Base-by-base conservation (phyloP, 768 basidiomycete species). In the Collybiopsis luxurians region DNA sequence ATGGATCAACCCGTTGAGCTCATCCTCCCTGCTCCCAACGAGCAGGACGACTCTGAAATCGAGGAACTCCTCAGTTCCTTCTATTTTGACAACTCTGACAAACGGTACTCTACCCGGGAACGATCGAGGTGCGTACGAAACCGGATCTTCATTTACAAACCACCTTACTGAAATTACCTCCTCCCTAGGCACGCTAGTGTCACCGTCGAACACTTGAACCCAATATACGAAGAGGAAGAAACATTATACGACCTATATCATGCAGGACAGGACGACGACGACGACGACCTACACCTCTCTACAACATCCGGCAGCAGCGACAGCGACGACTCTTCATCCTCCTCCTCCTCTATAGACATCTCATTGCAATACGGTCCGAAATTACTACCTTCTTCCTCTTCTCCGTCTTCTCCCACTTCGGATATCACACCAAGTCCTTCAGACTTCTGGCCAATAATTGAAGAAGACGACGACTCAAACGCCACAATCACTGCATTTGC, bases 1-100 rank as follows among this genome's bases (percentile, higher is more conserved):
- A 34, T 34, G 31, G 31, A 34, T 6, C 31, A 34, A 34, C 31
- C 31, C 5, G 6, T 13, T 34, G 31, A 34, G 31, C 31, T 34
- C 6, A 13, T 34, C 13, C 31, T 34, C 6, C 31, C 31, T 49
- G 12, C 36, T 26, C 3, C 17, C 19, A 34, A 24, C 12, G 53
- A 54, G n/a, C 40, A 54, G 4, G 53, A 54, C n/a, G 53, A 54
- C 24, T 2, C 40, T 28, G 39, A 54, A n/a, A 54, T 54, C 11
- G 40, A 54, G 27, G 53, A 54, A n/a, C 39, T 54, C 26, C 53
- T 54, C 53, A 54, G 40, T 7, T 54, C 53, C 6, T 54, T 54
- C 24, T 54, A 54, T 23, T 54, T 54, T 26, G 38, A 51, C 24
- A 51, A 39, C 24, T 51, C 50, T 10, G 50, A 36, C 12, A 51